Evolutionary conservation across 208 protist species (phyloP), one percentile per base, ranked within the genome.

Genomic region (Dictyostelium gargantuum): DNA sequence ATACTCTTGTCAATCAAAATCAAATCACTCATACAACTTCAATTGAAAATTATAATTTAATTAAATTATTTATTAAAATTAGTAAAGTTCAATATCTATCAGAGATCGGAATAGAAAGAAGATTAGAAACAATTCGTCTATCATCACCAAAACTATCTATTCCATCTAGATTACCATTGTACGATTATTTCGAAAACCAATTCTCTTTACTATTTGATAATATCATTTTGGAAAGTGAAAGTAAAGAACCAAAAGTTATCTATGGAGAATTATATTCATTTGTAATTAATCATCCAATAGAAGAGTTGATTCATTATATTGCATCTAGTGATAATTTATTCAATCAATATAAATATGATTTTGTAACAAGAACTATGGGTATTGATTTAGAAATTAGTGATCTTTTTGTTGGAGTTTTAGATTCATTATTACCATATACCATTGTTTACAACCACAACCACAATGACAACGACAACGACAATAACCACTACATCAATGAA

Each of bases 61-160:
- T 75, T 29, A 75, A 75, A 48, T 10, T 75, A 6, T 75, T 75
- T 11, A 75, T 75, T 29, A 75, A 75, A 75, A 32, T 40, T 8
- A 29, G 21, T 29, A 48, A 75, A 75, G 6, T 70, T 13, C 26
- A 35, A 29, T 75, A 75, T 75, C 6, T 46, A 46, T 46, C 40
- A 29, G 70, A 75, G 9, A 48, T 46, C 32, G 70, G 70, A 19
- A 46, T 75, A 32, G 70, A 48, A 32, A 75, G 40, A 26, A 89
- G 82, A 68, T 70, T 68, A 8, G 82, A 79, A 79, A 48, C 46
- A n/a, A 66, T 89, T 58, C 9, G 11, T 26, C n/a, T 80, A 40
- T n/a, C 11, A 6, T 19, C 19, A 40, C 46, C 74, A 80, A 80
- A 58, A 9, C 10, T 23, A 19, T 26, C 23, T 10, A 21, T 26